Base-by-base conservation (phyloP, 192 early-diverging fungal species). In the Backusella parvicylindrica region DNA sequence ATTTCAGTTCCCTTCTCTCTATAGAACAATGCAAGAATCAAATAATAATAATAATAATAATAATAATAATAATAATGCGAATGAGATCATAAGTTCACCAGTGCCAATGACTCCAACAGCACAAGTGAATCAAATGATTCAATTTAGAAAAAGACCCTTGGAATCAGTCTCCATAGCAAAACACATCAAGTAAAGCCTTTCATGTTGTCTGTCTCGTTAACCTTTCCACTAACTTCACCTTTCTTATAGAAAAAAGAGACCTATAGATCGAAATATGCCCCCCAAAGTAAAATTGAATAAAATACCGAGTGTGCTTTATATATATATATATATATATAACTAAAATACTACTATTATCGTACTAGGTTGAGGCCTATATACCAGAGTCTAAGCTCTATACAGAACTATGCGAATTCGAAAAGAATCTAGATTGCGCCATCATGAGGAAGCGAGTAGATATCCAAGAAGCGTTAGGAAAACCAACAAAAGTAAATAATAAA, bases 341-440 rank as follows among this genome's bases (percentile, higher is more conserved):
- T n/a, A n/a, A n/a, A n/a, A n/a, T n/a, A n/a, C n/a, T n/a, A n/a
- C n/a, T n/a, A n/a, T n/a, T n/a, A n/a, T n/a, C n/a, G n/a, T n/a
- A 41, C 31, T 86, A 95, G 90, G 92, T 99, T 78, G 96, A 97
- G 49, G 82, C 91, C 1, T 92, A 92, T 83, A 92, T 99, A 35
- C 96, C 96, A 11, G 98, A 99, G 81, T 95, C 98, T 32, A 90
- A 87, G 38, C 83, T 97, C 32, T 97, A 96, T 78, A 90, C 87
- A 31, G 90, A 96, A 72, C 85, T 99, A 26, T 88, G 91, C 76
- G 91, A 96, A 16, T 91, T 94, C 79, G 98, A 99, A 85, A 92
- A 89, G 71, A 87, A 86, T 72, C 84, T 99, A 53, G 96, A 99
- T 82, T 88, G 91, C 2, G 94, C 93, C 32, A 95, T 99, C 65